Conservation (phyloP, 225 moss, liverwort and hornwort species). For the Polytrichum commune region DNA sequence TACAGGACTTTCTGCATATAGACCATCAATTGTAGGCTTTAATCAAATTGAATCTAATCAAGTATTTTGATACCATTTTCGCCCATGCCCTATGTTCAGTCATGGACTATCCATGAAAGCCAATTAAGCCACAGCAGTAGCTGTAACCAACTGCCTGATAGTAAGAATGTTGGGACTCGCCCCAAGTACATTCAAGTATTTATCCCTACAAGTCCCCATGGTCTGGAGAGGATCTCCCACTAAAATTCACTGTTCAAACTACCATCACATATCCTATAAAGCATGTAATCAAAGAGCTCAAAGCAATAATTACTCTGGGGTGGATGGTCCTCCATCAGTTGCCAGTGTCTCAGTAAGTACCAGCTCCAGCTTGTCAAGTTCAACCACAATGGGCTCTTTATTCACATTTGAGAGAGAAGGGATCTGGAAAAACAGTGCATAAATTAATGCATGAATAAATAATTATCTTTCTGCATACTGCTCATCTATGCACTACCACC, state of each 20-base stretch:
- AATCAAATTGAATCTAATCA: not conserved
- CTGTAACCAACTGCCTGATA: too few species aligned
- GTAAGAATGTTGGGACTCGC: too few species aligned
- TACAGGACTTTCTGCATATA: not conserved
- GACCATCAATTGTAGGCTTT: too few species aligned
- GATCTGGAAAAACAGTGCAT: conserved; percentile 52
- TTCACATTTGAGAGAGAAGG: conserved; percentile 90
- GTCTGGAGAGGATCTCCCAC: not conserved
- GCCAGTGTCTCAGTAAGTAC: conserved; percentile 74
- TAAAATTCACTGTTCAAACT: not conserved
- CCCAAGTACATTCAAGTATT: too few species aligned
- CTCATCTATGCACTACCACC: not conserved
- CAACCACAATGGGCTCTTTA: conserved; percentile 89
- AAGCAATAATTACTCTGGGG: conserved; percentile 47
- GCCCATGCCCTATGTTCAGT: too few species aligned
- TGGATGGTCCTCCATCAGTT: conserved; percentile 47
- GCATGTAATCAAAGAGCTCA: conserved; percentile 8
- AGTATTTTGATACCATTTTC: too few species aligned
- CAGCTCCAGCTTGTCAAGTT: conserved; percentile 88
- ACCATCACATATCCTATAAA: too few species aligned
- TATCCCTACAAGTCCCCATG: too few species aligned
- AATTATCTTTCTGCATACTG: too few species aligned
- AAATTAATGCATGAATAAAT: not conserved
- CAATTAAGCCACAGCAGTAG: too few species aligned
- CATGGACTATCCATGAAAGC: too few species aligned